These are phyloP conservation scores for Phytophthora rubi DNA, from an alignment of 352 stramenopile species.

Conservation along the genomic window DNA sequence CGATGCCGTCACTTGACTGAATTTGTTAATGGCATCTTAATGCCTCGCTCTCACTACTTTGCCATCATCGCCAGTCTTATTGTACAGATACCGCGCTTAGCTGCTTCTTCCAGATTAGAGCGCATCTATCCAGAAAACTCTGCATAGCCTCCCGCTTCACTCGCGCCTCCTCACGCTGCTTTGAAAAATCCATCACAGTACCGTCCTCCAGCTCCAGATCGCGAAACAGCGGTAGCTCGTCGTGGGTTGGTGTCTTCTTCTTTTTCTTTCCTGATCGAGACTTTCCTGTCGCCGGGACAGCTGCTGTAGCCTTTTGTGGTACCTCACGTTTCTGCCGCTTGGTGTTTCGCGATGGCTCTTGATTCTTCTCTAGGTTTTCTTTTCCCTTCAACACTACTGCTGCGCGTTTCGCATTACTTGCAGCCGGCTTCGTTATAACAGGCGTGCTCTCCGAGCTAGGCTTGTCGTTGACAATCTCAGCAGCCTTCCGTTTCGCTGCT, in stretches of 20 bases:
- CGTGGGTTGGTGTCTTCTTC: conserved; percentile 15
- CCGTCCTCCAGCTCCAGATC: conserved; percentile 44
- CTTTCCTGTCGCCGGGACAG: conserved; percentile 16
- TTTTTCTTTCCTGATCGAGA: conserved; percentile 26
- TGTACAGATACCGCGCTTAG: conserved; percentile 33
- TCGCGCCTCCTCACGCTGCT: conserved; percentile 36
- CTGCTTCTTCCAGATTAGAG: conserved; percentile 47
- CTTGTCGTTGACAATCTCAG: conserved; percentile 16
- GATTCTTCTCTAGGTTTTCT: conserved; percentile 10
- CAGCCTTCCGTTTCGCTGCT: conserved; percentile 21
- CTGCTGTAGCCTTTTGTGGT: neutral
- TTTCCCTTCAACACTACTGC: conserved; percentile 5
- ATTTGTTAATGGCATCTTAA: conserved; percentile 20
- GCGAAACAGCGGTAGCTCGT: conserved; percentile 37
- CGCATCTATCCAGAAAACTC: conserved; percentile 38
- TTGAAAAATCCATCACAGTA: conserved; percentile 38
- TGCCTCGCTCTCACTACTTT: conserved; percentile 21
- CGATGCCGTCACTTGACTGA: conserved; percentile 18
- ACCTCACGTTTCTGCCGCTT: conserved; percentile 37
- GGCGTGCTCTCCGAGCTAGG: conserved; percentile 1
- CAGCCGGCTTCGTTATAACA: conserved; percentile 4
- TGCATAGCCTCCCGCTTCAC: conserved; percentile 34
- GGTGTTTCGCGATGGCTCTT: conserved; percentile 9
- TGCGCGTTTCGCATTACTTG: conserved; percentile 28
- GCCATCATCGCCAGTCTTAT: conserved; percentile 20